These are phyloP conservation scores for Paecilomyces dactylethromorphus DNA, from an alignment of 2,329 filamentous ascomycete genomes.

Conservation along the genomic window DNA sequence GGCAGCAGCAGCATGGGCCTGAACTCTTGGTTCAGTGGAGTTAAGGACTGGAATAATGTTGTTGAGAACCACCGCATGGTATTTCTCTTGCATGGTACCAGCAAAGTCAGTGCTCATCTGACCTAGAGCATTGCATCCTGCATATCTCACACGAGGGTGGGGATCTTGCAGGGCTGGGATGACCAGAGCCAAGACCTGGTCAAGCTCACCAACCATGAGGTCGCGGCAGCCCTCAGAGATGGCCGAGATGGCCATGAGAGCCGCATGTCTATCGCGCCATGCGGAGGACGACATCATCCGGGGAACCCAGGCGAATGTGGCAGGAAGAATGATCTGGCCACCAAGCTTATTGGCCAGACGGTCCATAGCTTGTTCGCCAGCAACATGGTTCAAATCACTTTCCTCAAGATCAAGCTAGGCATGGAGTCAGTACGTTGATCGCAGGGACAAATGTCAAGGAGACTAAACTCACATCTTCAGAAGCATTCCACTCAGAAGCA, in stretches of 20 bases:
- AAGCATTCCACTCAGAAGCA: constrained; percentile 84
- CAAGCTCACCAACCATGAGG: constrained; percentile 88
- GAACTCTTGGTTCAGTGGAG: constrained; percentile 85
- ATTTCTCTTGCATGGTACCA: constrained; percentile 94
- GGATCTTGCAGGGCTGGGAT: constrained; percentile 82
- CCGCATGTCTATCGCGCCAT: constrained; percentile 93
- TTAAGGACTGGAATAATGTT: constrained; percentile 89
- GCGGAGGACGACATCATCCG: constrained; percentile 94
- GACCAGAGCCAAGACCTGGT: constrained; percentile 91
- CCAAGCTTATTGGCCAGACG: constrained; percentile 94
- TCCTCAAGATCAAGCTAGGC: constrained; percentile 81
- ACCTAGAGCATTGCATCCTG: constrained; percentile 94
- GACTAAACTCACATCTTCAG: constrained; percentile 67
- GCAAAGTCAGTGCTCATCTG: constrained; percentile 99
- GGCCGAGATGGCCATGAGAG: constrained; percentile 96
- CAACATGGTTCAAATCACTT: constrained; percentile 94
- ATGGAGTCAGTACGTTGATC: constrained; percentile 11
- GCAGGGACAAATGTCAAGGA: not conserved
- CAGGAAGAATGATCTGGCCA: constrained; percentile 82
- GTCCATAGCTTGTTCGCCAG: constrained; percentile 98
- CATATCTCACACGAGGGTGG: constrained; percentile 92
- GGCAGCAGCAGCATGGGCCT: constrained; percentile 94
- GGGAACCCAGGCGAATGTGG: constrained; percentile 94
- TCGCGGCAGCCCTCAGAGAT: constrained; percentile 97
- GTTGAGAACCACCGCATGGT: constrained; percentile 78